Base-by-base conservation (phyloP, 768 basidiomycete genomes). In the Omphalotus guepiniiformis region DNA sequence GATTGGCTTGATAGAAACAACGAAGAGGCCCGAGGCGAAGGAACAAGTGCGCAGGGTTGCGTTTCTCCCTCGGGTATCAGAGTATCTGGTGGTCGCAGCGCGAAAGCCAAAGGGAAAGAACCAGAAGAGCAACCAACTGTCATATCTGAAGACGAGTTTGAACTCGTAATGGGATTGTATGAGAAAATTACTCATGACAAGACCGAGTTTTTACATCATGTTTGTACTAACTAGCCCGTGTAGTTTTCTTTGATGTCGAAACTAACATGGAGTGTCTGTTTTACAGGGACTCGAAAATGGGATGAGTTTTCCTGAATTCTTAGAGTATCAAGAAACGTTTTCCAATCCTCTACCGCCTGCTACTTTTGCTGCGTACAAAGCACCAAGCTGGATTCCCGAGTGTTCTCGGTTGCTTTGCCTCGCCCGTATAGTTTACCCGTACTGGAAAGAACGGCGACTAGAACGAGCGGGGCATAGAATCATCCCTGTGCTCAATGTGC, bases 1-100 rank as follows among this genome's bases (percentile, higher is more conserved):
- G 87, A 88, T 53, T 99, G 95, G 95, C 77, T 99, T 26, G 86
- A 89, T 56, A 86, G 82, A 67, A 92, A 91, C 60, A 96, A 97
- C 57, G 85, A 85, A 58, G 80, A 85, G 48, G 89, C 88, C 2
- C 76, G 85, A 12, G 89, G 87, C 15, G 90, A 93, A 62, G 92
- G 92, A 15, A 87, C 88, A 1, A 89, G 85, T 52, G 76, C 78
- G 0, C 88, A 88, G 57, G 85, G 83, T 18, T 81, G 83, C 4
- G 58, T 86, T 34, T 80, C 82, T 8, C 62, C 68, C 2, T 68
- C 74, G 1, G 69, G 71, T 18, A 73, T 75, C 3, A 77, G 82
- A 0, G 76, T 81, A 4, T 81, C 84, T 15, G 30, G 30, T 32
- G 71, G 78, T 28, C 74, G 73, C 3, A 87, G 84, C 58, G 77